Conservation (phyloP, 2,329 filamentous ascomycete species). For the Colletotrichum tabaci region DNA sequence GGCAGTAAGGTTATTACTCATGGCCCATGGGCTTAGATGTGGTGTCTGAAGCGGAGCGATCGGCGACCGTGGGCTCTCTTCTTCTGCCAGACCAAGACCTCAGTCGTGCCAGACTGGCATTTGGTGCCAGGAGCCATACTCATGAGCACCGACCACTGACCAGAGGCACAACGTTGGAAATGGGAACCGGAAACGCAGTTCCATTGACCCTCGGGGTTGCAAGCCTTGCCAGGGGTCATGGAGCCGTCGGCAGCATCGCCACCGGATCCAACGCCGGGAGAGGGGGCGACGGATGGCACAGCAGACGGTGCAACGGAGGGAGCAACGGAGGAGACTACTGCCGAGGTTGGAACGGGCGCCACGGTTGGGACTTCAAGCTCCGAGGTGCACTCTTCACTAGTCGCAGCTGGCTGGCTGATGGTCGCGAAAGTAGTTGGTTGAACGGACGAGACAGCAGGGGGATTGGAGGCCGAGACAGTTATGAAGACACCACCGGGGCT, state of each 20-base stretch:
- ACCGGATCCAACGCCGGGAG: slow-evolving; percentile 25
- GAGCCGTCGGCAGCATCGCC: slow-evolving; percentile 47
- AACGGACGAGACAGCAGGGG: slow-evolving; percentile 38
- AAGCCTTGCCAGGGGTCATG: slow-evolving; percentile 58
- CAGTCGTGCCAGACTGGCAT: slow-evolving; percentile 56
- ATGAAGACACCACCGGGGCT: slow-evolving; percentile 62
- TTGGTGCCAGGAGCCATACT: slow-evolving; percentile 68
- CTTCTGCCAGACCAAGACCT: slow-evolving; percentile 46
- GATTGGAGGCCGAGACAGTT: slow-evolving; percentile 48
- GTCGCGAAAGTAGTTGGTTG: slow-evolving; percentile 47
- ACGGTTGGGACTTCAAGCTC: slow-evolving; percentile 5
- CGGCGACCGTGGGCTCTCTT: slow-evolving; percentile 39
- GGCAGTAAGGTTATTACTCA: slow-evolving; percentile 7
- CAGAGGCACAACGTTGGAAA: slow-evolving; percentile 76
- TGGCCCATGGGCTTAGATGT: slow-evolving; percentile 15
- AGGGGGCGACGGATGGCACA: slow-evolving; percentile 1
- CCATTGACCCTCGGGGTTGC: slow-evolving; percentile 69
- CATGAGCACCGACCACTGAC: slow-evolving; percentile 66
- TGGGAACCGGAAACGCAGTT: slow-evolving; percentile 69
- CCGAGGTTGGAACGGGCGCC: slow-evolving; percentile 25
- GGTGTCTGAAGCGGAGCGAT: slow-evolving; percentile 31
- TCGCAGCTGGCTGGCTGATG: slow-evolving; percentile 46
- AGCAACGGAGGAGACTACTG: background rate
- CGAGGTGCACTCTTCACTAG: slow-evolving; percentile 26
- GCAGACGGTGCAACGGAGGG: slow-evolving; percentile 10